These are phyloP conservation scores for Arachis monticola DNA, from an alignment of 331 rosid genomes.

Conservation along the genomic window DNA sequence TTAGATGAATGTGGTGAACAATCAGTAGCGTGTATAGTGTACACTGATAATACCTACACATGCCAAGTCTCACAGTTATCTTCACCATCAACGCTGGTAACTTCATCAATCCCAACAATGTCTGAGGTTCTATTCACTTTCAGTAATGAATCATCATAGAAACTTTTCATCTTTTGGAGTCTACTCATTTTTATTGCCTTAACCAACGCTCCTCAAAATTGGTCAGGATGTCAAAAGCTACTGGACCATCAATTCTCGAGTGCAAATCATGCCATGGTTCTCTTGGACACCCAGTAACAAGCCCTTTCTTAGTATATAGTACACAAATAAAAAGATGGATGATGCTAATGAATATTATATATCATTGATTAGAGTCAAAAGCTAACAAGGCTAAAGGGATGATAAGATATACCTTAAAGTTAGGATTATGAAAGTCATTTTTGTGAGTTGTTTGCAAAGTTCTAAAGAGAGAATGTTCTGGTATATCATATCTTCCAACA, in stretches of 20 bases:
- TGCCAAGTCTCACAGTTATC: constrained; percentile 74
- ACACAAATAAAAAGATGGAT: neutral
- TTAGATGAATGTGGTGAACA: constrained; percentile 13
- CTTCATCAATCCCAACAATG: constrained; percentile 61
- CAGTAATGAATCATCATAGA: constrained; percentile 68
- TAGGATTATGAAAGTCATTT: constrained; percentile 82
- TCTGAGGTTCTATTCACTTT: constrained; percentile 71
- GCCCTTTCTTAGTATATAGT: constrained; percentile 49
- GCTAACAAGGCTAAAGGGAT: constrained; percentile 13
- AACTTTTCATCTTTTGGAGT: constrained; percentile 58
- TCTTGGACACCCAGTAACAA: constrained; percentile 75
- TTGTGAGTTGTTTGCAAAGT: constrained; percentile 69
- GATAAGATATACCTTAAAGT: constrained; percentile 53
- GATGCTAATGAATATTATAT: neutral
- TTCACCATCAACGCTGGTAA: constrained; percentile 44
- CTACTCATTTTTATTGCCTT: constrained; percentile 57
- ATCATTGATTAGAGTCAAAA: neutral
- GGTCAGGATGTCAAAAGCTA: constrained; percentile 84
- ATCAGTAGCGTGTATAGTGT: neutral
- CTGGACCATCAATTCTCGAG: constrained; percentile 80
- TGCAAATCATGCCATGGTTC: constrained; percentile 99
- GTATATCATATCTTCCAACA: constrained; percentile 82
- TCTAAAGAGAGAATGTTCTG: constrained; percentile 65
- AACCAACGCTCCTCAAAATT: constrained; percentile 94
- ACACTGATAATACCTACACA: constrained; percentile 68